Evolutionary conservation across 2,329 filamentous ascomycete species (phyloP).

Genomic region (Ceratocystis cubensis): DNA sequence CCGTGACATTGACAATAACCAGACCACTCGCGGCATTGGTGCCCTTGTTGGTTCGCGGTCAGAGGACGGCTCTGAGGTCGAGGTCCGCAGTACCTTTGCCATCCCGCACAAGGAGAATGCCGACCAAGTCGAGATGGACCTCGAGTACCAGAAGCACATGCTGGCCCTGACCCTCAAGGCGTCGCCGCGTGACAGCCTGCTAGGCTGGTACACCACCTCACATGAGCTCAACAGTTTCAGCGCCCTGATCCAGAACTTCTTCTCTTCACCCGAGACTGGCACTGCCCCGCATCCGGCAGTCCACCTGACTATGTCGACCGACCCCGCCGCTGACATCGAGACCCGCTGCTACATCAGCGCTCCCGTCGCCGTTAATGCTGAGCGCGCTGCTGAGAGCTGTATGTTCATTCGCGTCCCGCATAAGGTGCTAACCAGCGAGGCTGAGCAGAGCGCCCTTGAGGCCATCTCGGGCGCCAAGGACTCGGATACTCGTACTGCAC

Average conservation of each 20-base stretch:
- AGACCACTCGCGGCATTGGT: slow-evolving; percentile 92
- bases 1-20: slow-evolving; percentile 59
- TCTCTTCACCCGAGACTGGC: slow-evolving; percentile 89
- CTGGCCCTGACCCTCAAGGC: slow-evolving; percentile 86
- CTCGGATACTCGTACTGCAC: slow-evolving; percentile 57
- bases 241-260: slow-evolving; percentile 98
- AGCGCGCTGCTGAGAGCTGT: slow-evolving; percentile 90
- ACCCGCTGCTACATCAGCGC: slow-evolving; percentile 90
- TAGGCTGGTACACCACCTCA: slow-evolving; percentile 97
- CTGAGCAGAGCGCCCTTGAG: slow-evolving; percentile 56
- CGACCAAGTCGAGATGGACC: slow-evolving; percentile 98
- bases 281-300: slow-evolving; percentile 96
- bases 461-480: slow-evolving; percentile 74
- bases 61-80: slow-evolving; percentile 93
- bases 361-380: slow-evolving; percentile 85
- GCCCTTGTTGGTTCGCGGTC: slow-evolving; percentile 85
- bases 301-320: slow-evolving; percentile 86
- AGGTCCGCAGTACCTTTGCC: slow-evolving; percentile 92
- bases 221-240: slow-evolving; percentile 97
- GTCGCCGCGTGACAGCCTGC: slow-evolving; percentile 81
- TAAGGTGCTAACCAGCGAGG: slow-evolving; percentile 78
- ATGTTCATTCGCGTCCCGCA: slow-evolving; percentile 96
- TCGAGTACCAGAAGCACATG: slow-evolving; percentile 99
- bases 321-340: slow-evolving; percentile 77
- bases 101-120: slow-evolving; percentile 97